phyloP scores from a whole-genome alignment of 768 basidiomycete species.

The Mycena venus region DNA sequence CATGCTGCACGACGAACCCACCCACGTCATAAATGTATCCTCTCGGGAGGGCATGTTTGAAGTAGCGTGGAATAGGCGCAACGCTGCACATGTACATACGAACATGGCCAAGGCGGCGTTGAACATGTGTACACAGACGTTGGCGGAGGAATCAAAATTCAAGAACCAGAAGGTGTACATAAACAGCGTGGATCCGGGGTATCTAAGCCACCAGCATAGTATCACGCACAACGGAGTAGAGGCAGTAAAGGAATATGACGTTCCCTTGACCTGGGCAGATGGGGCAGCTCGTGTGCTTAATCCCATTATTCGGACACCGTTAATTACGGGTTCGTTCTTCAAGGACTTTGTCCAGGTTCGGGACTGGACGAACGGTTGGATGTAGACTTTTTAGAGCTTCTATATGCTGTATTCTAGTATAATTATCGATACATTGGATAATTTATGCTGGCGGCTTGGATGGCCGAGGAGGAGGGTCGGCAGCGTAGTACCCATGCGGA shows the following conservation, averaged over 20 bases:
- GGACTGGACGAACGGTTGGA: constrained; percentile 30
- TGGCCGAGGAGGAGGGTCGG: constrained; percentile 58
- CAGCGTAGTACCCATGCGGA: constrained; percentile 70
- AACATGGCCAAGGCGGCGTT: constrained; percentile 56
- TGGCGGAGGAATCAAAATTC: constrained; percentile 50
- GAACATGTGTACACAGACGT: constrained; percentile 54
- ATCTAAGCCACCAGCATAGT: constrained; percentile 51
- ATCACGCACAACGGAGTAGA: constrained; percentile 42
- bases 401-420: too few relatives aligned
- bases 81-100: constrained; percentile 50
- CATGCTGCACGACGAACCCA: constrained; percentile 36
- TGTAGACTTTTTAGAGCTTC: background rate
- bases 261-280: constrained; percentile 51
- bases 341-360: constrained; percentile 48
- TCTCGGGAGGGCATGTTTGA: constrained; percentile 53
- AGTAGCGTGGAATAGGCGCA: constrained; percentile 34
- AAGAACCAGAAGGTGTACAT: constrained; percentile 44
- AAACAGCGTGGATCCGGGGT: constrained; percentile 53
- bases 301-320: constrained; percentile 47
- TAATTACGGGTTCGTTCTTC: constrained; percentile 51
- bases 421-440: too few relatives aligned
- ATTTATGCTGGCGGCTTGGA: constrained; percentile 13
- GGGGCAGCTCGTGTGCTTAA: constrained; percentile 50
- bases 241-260: constrained; percentile 28
- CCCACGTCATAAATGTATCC: constrained; percentile 51